Conservation (phyloP, 179 eudicot species). For the Spergularia azorica region DNA sequence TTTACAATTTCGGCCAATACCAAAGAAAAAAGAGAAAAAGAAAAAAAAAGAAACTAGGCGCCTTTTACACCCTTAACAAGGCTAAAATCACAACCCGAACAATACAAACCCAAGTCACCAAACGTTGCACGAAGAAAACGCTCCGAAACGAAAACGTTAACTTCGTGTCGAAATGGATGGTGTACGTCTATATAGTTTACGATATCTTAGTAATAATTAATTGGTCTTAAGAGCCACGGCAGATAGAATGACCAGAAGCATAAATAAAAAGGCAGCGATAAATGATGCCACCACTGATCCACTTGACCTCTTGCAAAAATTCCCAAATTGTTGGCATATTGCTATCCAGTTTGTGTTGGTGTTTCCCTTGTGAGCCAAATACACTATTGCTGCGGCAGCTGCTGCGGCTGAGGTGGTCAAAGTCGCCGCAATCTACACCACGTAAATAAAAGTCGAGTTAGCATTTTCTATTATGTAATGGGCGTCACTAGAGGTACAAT, state of each 20-base stretch:
- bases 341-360: slow-evolving; percentile 69
- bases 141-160: no score
- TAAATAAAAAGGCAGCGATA: slow-evolving; percentile 46
- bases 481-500: no score
- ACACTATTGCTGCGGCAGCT: slow-evolving; percentile 76
- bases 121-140: no score
- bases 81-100: no score
- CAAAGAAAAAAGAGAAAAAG: no score
- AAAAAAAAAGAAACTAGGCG: no score
- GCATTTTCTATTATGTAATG: no score
- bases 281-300: slow-evolving; percentile 90
- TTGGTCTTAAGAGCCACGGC: slow-evolving; percentile 55
- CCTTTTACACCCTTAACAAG: no score
- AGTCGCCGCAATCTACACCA: slow-evolving; percentile 53
- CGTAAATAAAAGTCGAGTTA: background rate
- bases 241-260: slow-evolving; percentile 60
- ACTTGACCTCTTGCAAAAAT: slow-evolving; percentile 70
- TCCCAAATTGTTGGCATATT: slow-evolving; percentile 77
- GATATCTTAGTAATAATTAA: slow-evolving; percentile 10
- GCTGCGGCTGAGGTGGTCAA: slow-evolving; percentile 66
- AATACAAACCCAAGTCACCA: no score
- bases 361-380: slow-evolving; percentile 86
- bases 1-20: no score
- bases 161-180: no score
- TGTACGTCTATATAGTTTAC: no score